Evolutionary conservation across 176 grass and related monocot species (phyloP), one percentile per base, ranked within the genome.

Genomic region (Rhynchospora pubera): DNA sequence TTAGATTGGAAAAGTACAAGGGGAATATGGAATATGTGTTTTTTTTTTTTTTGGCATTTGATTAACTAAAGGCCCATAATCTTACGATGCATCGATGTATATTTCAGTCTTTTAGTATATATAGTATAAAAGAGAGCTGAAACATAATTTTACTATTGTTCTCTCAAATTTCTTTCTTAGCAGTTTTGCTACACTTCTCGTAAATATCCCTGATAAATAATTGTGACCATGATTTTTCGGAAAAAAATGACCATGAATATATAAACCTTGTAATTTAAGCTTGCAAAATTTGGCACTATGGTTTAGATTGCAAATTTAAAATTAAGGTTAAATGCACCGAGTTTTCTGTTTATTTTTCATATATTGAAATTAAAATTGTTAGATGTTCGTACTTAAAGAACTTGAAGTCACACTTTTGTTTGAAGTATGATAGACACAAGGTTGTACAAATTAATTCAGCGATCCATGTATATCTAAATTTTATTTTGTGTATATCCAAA

Each of bases 1-100:
- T 65, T 34, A 23, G 62, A 32, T 34, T 15, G 15, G 1, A 65
- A 1, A 9, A 45, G 68, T 72, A 48, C 19, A 50, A 39, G 34
- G 44, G 19, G 44, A 9, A 50, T 22, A 83, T 78, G 86, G 75
- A 56, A 83, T 83, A 89, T 46, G 84, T 60, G 46, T n/a, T n/a
- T n/a, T n/a, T n/a, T 28, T 28, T 87, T 83, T 76, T 76, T 65
- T 55, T 61, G 84, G 63, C 22, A 57, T 62, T 86, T 51, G 30
- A 87, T 60, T 15, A 66, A 44, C 10, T 3, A 7, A 81, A 53
- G 52, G 14, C 21, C 23, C 50, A 32, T 76, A 12, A 76, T 56
- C 48, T 76, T 28, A 53, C 55, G 14, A 76, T 76, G 72, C 56
- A 50, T 24, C 22, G 10, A 24, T 51, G 47, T 74, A 74, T 74